Evolutionary conservation across 1,139 yeast species (phyloP).

Genomic region (Suhomyces bokatorum): DNA sequence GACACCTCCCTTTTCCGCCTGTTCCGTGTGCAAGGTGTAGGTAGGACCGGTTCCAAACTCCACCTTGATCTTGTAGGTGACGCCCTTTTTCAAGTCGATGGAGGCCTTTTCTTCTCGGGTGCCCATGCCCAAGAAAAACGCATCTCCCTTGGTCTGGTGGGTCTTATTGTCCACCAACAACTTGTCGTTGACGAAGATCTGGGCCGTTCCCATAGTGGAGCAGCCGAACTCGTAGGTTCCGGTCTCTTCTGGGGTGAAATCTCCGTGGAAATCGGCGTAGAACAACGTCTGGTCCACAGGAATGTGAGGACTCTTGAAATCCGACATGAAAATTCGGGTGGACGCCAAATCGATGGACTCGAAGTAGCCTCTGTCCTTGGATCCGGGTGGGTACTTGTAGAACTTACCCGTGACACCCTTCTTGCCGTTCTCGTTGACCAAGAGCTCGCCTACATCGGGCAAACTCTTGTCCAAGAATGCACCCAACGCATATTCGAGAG

Average conservation of each 20-base stretch:
- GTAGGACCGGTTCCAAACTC: slow-evolving; percentile 58
- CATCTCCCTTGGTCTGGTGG: slow-evolving; percentile 48
- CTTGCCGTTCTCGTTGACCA: slow-evolving; percentile 32
- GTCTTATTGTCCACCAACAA: slow-evolving; percentile 58
- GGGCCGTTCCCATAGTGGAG: slow-evolving; percentile 54
- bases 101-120: slow-evolving; percentile 48
- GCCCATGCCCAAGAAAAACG: slow-evolving; percentile 49
- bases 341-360: slow-evolving; percentile 35
- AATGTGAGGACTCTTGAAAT: slow-evolving; percentile 39
- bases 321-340: slow-evolving; percentile 47
- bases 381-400: slow-evolving; percentile 38
- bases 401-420: slow-evolving; percentile 39
- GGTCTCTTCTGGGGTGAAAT: slow-evolving; percentile 45
- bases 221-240: slow-evolving; percentile 54
- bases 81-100: slow-evolving; percentile 42
- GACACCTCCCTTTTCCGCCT: slow-evolving; percentile 35
- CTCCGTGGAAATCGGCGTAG: slow-evolving; percentile 48
- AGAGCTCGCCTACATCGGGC: slow-evolving; percentile 30
- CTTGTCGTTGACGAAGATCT: slow-evolving; percentile 51
- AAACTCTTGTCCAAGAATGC: slow-evolving; percentile 32
- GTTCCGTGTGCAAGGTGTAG: slow-evolving; percentile 25
- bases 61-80: slow-evolving; percentile 42
- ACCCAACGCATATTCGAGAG: slow-evolving; percentile 30
- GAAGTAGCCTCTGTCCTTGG: slow-evolving; percentile 33
- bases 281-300: slow-evolving; percentile 28